phyloP scores from a whole-genome alignment of 176 grass and related monocot species.

The Rhipidocladum racemiflorum region DNA sequence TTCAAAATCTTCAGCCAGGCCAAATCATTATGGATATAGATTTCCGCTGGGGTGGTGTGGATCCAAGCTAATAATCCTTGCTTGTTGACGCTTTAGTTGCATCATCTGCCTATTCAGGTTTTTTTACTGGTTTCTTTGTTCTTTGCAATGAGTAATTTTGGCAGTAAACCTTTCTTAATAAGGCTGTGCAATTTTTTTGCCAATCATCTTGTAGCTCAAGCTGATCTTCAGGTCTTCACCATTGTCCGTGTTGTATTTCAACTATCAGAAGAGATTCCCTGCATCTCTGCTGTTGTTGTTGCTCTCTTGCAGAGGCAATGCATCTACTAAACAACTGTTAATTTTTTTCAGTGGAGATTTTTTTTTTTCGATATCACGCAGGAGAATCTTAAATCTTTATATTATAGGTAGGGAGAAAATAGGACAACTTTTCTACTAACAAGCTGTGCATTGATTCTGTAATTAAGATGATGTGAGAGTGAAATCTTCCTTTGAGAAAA shows the following conservation, averaged over 20 bases:
- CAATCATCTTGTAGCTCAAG: slow-evolving; percentile 63
- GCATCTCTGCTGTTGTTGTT: slow-evolving; percentile 94
- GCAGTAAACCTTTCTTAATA: slow-evolving; percentile 9
- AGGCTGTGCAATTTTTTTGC: slow-evolving; percentile 2
- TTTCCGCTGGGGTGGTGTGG: slow-evolving; percentile 94
- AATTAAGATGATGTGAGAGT: not conserved
- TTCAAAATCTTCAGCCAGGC: slow-evolving; percentile 77
- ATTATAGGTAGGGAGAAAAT: not conserved
- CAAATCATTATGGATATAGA: slow-evolving; percentile 99
- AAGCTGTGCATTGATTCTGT: too few species aligned
- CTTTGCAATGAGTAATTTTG: not conserved
- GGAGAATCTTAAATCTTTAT: too few species aligned
- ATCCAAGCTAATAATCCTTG: slow-evolving; percentile 98
- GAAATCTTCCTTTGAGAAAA: not conserved
- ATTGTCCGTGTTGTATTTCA: slow-evolving; percentile 94
- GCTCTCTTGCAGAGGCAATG: slow-evolving; percentile 86
- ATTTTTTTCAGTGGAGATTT: not conserved
- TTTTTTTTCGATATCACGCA: not conserved
- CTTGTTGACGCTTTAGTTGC: slow-evolving; percentile 89
- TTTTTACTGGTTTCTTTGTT: not conserved
- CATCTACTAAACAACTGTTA: slow-evolving; percentile 20
- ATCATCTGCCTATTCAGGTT: slow-evolving; percentile 96
- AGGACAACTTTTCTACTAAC: not conserved
- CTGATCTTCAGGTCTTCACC: slow-evolving; percentile 90
- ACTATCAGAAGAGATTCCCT: slow-evolving; percentile 92